Conservation (phyloP, 1,284 basidiomycete species). For the Prillingera fragicola region DNA sequence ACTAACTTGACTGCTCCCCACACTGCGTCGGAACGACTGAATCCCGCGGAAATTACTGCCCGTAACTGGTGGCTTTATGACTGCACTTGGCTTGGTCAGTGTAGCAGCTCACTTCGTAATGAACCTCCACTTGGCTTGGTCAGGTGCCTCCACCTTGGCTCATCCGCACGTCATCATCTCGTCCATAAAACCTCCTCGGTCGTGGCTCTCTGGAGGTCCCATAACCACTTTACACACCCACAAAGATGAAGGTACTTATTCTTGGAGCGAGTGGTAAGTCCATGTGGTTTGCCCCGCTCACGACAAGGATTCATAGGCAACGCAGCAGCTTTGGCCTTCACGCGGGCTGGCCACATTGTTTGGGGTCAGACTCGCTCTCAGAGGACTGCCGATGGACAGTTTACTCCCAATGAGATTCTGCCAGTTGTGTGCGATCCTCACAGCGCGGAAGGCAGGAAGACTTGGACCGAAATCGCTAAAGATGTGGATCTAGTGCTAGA, state of each 20-base stretch:
- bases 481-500: constrained; percentile 52
- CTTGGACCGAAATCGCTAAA: constrained; percentile 50
- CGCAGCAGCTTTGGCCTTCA: constrained; percentile 52
- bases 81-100: too few relatives aligned
- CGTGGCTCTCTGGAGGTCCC: too few relatives aligned
- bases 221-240: background rate
- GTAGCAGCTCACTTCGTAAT: too few relatives aligned
- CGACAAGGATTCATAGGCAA: constrained; percentile 52
- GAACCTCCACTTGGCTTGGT: too few relatives aligned
- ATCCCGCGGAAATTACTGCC: too few relatives aligned
- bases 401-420: constrained; percentile 52
- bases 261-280: constrained; percentile 43
- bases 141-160: too few relatives aligned
- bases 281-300: background rate
- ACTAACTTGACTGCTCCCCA: too few relatives aligned
- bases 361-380: constrained; percentile 53
- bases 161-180: too few relatives aligned
- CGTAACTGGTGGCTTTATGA: too few relatives aligned
- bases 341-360: constrained; percentile 55
- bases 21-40: too few relatives aligned
- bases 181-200: too few relatives aligned
- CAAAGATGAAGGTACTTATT: constrained; percentile 39
- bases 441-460: constrained; percentile 31
- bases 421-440: constrained; percentile 51
- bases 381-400: constrained; percentile 2